Evolutionary conservation across 163 green algal species (phyloP).

Genomic region (Chlorella variabilis): DNA sequence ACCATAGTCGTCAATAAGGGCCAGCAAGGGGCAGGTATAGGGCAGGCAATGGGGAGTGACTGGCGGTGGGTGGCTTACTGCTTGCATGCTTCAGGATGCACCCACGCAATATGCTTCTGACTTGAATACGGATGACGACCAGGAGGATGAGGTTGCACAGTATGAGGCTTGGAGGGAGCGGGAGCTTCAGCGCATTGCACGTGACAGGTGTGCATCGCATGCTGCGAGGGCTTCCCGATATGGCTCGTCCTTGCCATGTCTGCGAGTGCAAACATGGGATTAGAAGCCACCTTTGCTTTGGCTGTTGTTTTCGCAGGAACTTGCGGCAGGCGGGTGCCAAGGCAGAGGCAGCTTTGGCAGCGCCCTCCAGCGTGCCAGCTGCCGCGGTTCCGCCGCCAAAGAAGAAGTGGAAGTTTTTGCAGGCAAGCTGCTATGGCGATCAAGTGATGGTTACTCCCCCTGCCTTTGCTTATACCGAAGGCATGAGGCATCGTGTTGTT

Average conservation of each 20-base stretch:
- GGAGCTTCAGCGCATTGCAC: conserved; percentile 83
- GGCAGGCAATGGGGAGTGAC: too few species aligned
- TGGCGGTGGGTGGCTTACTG: neutral
- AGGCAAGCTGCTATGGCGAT: neutral
- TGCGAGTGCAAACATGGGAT: too few species aligned
- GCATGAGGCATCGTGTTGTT: neutral
- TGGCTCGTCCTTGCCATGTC: too few species aligned
- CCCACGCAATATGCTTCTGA: conserved; percentile 62
- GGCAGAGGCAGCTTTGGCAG: neutral
- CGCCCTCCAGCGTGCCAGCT: too few species aligned
- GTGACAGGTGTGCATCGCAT: conserved; percentile 45
- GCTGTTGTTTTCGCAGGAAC: conserved; percentile 14
- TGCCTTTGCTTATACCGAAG: neutral
- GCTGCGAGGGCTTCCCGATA: too few species aligned
- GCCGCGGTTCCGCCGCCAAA: conserved; percentile 29
- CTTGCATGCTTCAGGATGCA: conserved; percentile 1
- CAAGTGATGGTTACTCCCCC: neutral
- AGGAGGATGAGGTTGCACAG: conserved; percentile 72
- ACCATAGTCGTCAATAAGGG: too few species aligned
- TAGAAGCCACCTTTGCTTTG: too few species aligned
- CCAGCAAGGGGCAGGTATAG: too few species aligned
- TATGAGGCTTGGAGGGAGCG: conserved; percentile 88
- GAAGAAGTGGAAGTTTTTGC: conserved; percentile 88
- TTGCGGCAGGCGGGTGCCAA: conserved; percentile 9
- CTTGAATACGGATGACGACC: conserved; percentile 91